These are phyloP conservation scores for Leccinum broughii DNA, from an alignment of 768 basidiomycete genomes.

Conservation along the genomic window DNA sequence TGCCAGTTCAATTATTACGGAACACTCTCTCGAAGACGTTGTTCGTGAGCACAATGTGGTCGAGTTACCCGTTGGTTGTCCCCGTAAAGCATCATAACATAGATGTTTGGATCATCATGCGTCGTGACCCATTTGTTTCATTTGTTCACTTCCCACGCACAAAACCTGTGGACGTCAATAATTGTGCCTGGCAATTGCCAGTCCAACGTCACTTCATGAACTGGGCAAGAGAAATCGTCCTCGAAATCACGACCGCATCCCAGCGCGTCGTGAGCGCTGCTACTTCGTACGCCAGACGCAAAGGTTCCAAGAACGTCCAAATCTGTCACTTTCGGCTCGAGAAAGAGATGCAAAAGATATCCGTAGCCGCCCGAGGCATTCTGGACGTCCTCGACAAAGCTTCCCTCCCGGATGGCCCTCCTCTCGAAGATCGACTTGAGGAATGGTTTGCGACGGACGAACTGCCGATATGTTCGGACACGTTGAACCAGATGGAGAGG, in stretches of 20 bases:
- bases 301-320: not conserved
- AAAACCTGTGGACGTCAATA: too few relatives aligned
- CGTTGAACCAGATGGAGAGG: slow-evolving; percentile 6
- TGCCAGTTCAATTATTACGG: too few relatives aligned
- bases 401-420: not conserved
- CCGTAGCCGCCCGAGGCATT: slow-evolving; percentile 3
- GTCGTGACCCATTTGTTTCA: too few relatives aligned
- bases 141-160: too few relatives aligned
- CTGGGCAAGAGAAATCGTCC: not conserved
- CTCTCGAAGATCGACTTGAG: slow-evolving; percentile 12
- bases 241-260: slow-evolving; percentile 2
- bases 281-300: slow-evolving; percentile 1
- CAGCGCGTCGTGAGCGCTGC: slow-evolving; percentile 2
- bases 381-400: slow-evolving; percentile 1
- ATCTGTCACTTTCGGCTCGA: slow-evolving; percentile 15
- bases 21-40: too few relatives aligned
- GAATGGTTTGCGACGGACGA: slow-evolving; percentile 15
- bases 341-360: slow-evolving; percentile 14
- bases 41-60: too few relatives aligned
- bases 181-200: too few relatives aligned
- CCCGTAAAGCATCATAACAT: too few relatives aligned
- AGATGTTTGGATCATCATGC: too few relatives aligned
- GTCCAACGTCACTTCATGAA: slow-evolving; percentile 3
- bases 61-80: too few relatives aligned
- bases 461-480: slow-evolving; percentile 1